These are phyloP conservation scores for Cryptosporidium tyzzeri DNA, from an alignment of 169 alveolate genomes.

Conservation along the genomic window DNA sequence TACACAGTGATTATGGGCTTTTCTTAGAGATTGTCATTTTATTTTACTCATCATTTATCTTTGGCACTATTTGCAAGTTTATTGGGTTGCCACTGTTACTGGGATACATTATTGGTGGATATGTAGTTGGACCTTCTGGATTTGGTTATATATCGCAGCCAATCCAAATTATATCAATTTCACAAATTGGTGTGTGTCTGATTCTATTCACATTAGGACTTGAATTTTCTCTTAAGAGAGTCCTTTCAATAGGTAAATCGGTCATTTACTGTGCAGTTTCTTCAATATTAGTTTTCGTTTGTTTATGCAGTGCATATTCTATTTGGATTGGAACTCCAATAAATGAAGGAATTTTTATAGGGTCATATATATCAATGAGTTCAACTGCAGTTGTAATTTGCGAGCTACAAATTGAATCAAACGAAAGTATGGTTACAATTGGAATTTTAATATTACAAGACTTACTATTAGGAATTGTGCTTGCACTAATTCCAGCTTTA, in stretches of 20 bases:
- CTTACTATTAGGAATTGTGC: conserved; percentile 38
- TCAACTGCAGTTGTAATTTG: conserved; percentile 71
- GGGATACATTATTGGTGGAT: conserved; percentile 74
- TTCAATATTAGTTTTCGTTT: conserved; percentile 37
- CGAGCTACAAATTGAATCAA: conserved; percentile 67
- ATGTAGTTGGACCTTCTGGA: conserved; percentile 72
- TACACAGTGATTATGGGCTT: conserved; percentile 72
- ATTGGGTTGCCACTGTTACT: conserved; percentile 61
- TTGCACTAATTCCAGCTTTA: conserved; percentile 63
- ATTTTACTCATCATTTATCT: conserved; percentile 62
- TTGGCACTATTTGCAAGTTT: conserved; percentile 58
- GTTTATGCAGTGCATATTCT: conserved; percentile 63
- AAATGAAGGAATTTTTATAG: conserved; percentile 73
- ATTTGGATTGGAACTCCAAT: conserved; percentile 71
- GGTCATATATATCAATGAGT: conserved; percentile 71
- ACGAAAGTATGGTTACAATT: conserved; percentile 60
- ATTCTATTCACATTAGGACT: conserved; percentile 55
- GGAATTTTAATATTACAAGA: conserved; percentile 69
- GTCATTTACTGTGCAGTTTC: conserved; percentile 62
- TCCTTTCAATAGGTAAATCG: conserved; percentile 54
- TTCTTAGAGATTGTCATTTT: conserved; percentile 59
- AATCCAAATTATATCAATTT: conserved; percentile 66
- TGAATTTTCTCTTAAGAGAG: conserved; percentile 63
- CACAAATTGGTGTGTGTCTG: conserved; percentile 74
- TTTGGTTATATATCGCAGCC: conserved; percentile 68